These are phyloP conservation scores for Moringa oleifera DNA, from an alignment of 345 rosid species.

Conservation along the genomic window DNA sequence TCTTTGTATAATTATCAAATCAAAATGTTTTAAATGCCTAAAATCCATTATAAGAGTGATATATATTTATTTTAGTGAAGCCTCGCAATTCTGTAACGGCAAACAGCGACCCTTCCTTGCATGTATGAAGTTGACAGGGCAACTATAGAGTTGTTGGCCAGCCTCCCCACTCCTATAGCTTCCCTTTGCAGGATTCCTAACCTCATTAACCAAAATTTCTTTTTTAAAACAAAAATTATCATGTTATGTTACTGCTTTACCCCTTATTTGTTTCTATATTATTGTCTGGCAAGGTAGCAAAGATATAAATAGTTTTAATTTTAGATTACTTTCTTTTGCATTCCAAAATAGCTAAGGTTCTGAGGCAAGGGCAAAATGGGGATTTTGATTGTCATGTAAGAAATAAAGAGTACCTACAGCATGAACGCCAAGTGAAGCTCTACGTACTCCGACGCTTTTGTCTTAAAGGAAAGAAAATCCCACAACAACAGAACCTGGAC, in stretches of 20 bases:
- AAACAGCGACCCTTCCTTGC: conserved; percentile 29
- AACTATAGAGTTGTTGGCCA: conserved; percentile 46
- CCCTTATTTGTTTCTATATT: too few relatives aligned
- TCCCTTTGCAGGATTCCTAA: conserved; percentile 10
- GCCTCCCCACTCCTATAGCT: too few relatives aligned
- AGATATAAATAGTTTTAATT: too few relatives aligned
- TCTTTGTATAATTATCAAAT: neutral
- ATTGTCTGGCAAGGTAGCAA: too few relatives aligned
- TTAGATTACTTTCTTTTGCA: too few relatives aligned
- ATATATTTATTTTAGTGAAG: neutral
- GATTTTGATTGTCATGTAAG: neutral
- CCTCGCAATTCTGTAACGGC: conserved; percentile 17
- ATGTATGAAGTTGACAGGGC: conserved; percentile 38
- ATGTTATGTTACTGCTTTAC: too few relatives aligned
- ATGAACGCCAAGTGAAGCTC: conserved; percentile 11
- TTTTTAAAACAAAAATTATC: neutral
- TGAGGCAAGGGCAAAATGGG: conserved; percentile 16
- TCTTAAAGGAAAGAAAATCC: conserved; percentile 32
- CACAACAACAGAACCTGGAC: conserved; percentile 21
- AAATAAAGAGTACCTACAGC: conserved; percentile 12
- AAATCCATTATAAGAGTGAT: neutral
- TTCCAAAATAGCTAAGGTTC: too few relatives aligned
- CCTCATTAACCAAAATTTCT: conserved; percentile 1
- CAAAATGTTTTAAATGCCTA: neutral
- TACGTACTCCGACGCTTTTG: conserved; percentile 23